Conservation (phyloP, 2,329 filamentous ascomycete species). For the Trematosphaeria pertusa region DNA sequence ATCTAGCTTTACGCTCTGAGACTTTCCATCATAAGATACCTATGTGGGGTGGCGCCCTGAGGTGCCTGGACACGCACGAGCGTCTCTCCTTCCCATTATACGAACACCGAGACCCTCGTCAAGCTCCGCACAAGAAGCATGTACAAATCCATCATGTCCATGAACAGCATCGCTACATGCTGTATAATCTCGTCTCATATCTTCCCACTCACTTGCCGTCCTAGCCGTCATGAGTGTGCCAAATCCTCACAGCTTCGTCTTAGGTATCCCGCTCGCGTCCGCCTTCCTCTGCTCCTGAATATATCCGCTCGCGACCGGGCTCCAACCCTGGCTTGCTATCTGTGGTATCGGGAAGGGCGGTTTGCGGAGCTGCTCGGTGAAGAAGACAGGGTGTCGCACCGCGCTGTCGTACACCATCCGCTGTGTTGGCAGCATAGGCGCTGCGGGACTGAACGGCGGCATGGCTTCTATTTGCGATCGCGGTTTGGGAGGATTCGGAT, state of each 20-base stretch:
- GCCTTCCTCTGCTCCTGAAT: constrained; percentile 36
- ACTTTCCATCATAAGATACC: no score
- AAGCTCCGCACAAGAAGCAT: no score
- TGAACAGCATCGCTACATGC: no score
- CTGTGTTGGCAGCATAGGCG: constrained; percentile 23
- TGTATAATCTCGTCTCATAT: no score
- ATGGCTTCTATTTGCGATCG: constrained; percentile 59
- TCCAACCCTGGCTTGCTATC: constrained; percentile 44
- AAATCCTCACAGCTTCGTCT: constrained; percentile 43
- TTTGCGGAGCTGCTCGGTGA: constrained; percentile 68
- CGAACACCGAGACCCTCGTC: no score
- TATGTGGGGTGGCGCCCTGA: no score
- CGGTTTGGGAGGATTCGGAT: constrained; percentile 28
- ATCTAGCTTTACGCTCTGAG: no score
- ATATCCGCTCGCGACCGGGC: constrained; percentile 55
- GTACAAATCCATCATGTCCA: no score
- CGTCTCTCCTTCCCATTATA: no score
- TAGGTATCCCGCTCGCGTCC: constrained; percentile 11
- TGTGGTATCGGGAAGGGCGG: constrained; percentile 56
- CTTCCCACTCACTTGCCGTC: no score
- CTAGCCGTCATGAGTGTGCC: no score
- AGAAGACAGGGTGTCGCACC: constrained; percentile 76
- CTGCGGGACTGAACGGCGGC: constrained; percentile 44
- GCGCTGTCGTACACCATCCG: constrained; percentile 60
- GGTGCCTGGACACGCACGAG: no score